phyloP scores from a whole-genome alignment of 371 early-diverging fungal species.

The Rhizopus microsporus region DNA sequence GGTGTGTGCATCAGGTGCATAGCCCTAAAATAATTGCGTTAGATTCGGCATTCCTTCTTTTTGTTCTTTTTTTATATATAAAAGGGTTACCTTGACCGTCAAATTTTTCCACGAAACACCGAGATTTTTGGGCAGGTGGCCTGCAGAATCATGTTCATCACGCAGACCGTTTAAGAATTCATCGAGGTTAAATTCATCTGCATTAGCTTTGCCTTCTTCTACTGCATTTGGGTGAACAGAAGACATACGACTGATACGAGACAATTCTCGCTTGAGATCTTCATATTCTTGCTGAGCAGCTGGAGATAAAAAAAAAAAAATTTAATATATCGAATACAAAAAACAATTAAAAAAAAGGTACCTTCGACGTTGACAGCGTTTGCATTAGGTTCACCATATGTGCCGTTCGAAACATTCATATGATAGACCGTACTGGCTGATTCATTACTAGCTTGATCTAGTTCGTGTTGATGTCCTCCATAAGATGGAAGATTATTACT shows the following conservation, averaged over 20 bases:
- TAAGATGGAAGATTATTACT: not conserved
- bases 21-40: slow-evolving; percentile 18
- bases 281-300: slow-evolving; percentile 41
- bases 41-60: not conserved
- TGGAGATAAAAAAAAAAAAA: slow-evolving; percentile 6
- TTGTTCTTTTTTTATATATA: not conserved
- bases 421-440: not conserved
- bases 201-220: slow-evolving; percentile 21
- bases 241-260: slow-evolving; percentile 28
- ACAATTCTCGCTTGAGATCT: slow-evolving; percentile 36
- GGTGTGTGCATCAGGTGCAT: slow-evolving; percentile 33
- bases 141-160: slow-evolving; percentile 27
- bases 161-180: slow-evolving; percentile 21
- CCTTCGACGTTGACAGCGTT: slow-evolving; percentile 42
- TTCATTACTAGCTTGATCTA: not conserved
- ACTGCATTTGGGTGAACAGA: slow-evolving; percentile 14
- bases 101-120: slow-evolving; percentile 50
- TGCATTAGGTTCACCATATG: slow-evolving; percentile 39
- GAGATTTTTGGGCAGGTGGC: slow-evolving; percentile 46
- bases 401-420: slow-evolving; percentile 5
- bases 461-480: not conserved
- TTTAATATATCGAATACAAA: not conserved
- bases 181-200: slow-evolving; percentile 23
- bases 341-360: not conserved
- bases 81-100: slow-evolving; percentile 27